Base-by-base conservation (phyloP, 176 grass and related monocot genomes). In the Hsuehochloa calcarea region DNA sequence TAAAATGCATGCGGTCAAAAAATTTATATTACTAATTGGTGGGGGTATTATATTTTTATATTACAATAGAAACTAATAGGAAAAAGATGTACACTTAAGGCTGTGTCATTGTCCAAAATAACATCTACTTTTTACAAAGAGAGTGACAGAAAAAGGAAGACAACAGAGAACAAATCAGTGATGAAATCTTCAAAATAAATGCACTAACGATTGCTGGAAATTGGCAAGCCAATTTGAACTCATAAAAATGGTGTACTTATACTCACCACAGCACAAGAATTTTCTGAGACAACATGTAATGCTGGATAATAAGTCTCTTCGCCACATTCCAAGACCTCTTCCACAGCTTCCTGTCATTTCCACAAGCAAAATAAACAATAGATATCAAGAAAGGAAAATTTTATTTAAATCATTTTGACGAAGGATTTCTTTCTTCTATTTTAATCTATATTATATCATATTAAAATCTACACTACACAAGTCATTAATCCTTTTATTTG, bases 301-400 rank as follows among this genome's bases (percentile, higher is more conserved):
- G 95, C 95, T 80, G 95, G 89, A 93, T 94, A 98, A 84, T 93
- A 98, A 39, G 84, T 98, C 77, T 95, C 93, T 92, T 95, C 93
- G 39, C 95, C 95, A 87, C 85, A 76, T 85, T 98, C 95, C 58
- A 95, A 79, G 41, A 75, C 45, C 76, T 81, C 87, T 76, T 87
- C 82, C 5, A 38, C 75, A 22, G 10, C 19, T 38, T 84, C 89
- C 93, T 98, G 80, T 59, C 41, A 83, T 86, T 65, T 83, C 59
- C 70, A 85, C 37, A 80, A 72, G 52, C 49, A 87, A 82, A 88
- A 62, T 26, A 81, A 45, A 74, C 7, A 76, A 66, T 45, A 89
- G 64, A 88, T 64, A 80, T 22, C 12, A 73, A 59, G 80, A 63
- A 88, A 78, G 10, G 40, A 7, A 29, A 25, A 29, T 67, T 71